Percentiles rank a stretch among this genome's conserved stretches.
Conservation (phyloP, 1,284 basidiomycete species). For the Afroboletus lepidellus region DNA sequence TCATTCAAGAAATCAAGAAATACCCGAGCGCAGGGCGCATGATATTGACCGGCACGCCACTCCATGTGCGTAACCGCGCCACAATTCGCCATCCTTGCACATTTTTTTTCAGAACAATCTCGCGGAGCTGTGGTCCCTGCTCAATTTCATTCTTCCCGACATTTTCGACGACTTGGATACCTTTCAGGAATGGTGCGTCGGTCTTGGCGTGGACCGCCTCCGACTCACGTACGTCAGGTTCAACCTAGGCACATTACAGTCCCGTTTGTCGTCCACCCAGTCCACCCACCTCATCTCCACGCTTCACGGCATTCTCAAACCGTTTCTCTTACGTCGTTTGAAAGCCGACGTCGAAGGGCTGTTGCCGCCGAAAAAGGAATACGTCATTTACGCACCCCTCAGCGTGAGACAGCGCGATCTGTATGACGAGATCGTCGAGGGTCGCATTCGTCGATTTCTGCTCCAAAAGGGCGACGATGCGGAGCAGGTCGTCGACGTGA, state of each 20-base stretch:
- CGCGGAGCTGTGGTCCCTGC: slow-evolving; percentile 89
- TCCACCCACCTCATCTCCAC: slow-evolving; percentile 72
- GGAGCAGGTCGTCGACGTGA: slow-evolving; percentile 27
- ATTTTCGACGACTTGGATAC: slow-evolving; percentile 89
- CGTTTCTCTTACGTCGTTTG: slow-evolving; percentile 90
- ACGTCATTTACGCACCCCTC: slow-evolving; percentile 89
- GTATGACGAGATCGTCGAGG: slow-evolving; percentile 77
- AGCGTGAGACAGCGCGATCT: slow-evolving; percentile 80
- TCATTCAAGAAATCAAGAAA: slow-evolving; percentile 90
- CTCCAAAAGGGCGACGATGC: slow-evolving; percentile 42
- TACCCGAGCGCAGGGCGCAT: slow-evolving; percentile 85
- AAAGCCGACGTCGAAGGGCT: slow-evolving; percentile 89
- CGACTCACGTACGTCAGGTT: slow-evolving; percentile 50
- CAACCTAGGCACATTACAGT: slow-evolving; percentile 64
- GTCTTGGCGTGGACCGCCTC: background rate
- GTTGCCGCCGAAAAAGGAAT: slow-evolving; percentile 92
- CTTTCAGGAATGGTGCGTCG: slow-evolving; percentile 84
- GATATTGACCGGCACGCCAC: slow-evolving; percentile 90
- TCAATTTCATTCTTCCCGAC: slow-evolving; percentile 93
- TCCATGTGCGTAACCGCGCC: slow-evolving; percentile 65
- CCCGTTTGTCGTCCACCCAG: slow-evolving; percentile 56
- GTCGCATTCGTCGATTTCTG: slow-evolving; percentile 65
- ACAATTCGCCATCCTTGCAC: background rate
- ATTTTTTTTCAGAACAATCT: slow-evolving; percentile 76
- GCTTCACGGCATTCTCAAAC: slow-evolving; percentile 90